Base-by-base conservation (phyloP, 805 yeast genomes). In the Saccharomycopsis fermentans region DNA sequence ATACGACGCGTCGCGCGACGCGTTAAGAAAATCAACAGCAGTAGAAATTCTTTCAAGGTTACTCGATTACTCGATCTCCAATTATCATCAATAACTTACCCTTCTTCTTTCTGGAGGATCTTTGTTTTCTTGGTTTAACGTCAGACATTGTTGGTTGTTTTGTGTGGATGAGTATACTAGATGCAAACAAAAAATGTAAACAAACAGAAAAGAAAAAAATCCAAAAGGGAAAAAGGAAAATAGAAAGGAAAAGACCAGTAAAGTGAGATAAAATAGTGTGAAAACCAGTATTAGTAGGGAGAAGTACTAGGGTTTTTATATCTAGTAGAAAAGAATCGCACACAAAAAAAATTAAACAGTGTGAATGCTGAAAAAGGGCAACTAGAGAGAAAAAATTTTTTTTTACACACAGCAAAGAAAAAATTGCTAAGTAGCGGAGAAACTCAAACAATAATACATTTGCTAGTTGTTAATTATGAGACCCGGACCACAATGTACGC, bases 41-140 rank as follows among this genome's bases (percentile, higher is more conserved):
- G 27, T 14, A 26, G 48, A 32, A 5, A 17, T 24, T 39, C 9
- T 29, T 29, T 29, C 9, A 9, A 5, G 9, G 34, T 6, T 9
- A 29, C 34, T 9, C 5, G n/a, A n/a, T n/a, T n/a, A n/a, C n/a
- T n/a, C n/a, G n/a, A n/a, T n/a, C n/a, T n/a, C n/a, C n/a, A n/a
- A n/a, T n/a, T n/a, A 27, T 27, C 4, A 27, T 27, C 32, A 27
- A 50, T 1, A 17, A 60, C 60, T 40, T 43, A 58, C 61, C 60
- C 74, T 76, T 76, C 76, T 76, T 76, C 73, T 74, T 76, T 72
- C 77, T 75, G 62, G 73, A 65, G 62, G 73, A 64, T 56, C 70
- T 68, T 68, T 68, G 69, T 68, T 66, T 73, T 63, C 64, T 63
- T 50, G 65, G 62, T 68, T 72, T 73, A 68, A 73, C 71, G 53